Conservation (phyloP, 257 asterid genomes). For the Ligustrum vulgare region DNA sequence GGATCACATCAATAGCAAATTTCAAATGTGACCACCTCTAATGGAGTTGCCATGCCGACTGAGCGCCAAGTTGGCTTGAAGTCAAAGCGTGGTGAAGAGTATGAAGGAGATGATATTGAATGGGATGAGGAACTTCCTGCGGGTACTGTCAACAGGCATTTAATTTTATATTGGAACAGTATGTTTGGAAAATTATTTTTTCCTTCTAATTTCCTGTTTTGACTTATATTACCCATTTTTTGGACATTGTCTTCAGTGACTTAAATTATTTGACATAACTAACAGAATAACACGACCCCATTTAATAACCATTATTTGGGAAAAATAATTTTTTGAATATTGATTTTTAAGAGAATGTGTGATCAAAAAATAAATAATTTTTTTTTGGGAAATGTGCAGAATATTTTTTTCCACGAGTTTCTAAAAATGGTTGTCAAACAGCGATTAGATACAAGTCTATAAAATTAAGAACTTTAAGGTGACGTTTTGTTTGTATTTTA, state of each 20-base stretch:
- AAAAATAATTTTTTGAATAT: no score
- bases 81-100: conserved; percentile 59
- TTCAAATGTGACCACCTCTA: conserved; percentile 21
- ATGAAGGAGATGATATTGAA: conserved; percentile 63
- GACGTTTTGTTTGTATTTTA: no score
- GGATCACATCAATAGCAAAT: no score
- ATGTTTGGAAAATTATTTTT: not conserved
- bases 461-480: not conserved
- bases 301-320: no score
- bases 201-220: not conserved
- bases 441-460: not conserved
- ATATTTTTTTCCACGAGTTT: no score
- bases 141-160: conserved; percentile 41
- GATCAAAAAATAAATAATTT: no score
- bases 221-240: not conserved
- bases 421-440: no score
- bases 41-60: conserved; percentile 30
- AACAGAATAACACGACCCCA: not conserved
- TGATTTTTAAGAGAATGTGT: no score
- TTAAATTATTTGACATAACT: not conserved
- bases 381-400: no score
- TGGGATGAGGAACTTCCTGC: conserved; percentile 81
- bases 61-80: conserved; percentile 87
- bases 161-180: not conserved
- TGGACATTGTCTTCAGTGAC: not conserved